A percentile compares a stretch with the other conserved stretches of the same genome.
These are phyloP conservation scores for Arxiozyma slooffiae DNA, from an alignment of 1,139 yeast genomes.

Conservation along the genomic window DNA sequence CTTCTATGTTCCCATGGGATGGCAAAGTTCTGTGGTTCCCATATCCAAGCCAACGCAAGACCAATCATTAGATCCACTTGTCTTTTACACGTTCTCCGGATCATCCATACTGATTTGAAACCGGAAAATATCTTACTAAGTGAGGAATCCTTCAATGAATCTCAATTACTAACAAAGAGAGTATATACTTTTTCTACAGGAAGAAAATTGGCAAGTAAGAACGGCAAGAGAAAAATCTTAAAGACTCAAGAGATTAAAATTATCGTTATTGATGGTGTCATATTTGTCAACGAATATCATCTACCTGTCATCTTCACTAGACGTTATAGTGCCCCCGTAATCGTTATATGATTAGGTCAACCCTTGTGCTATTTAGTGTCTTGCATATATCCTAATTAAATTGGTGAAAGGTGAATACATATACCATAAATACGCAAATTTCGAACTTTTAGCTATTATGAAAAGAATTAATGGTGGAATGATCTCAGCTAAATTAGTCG, in stretches of 20 bases:
- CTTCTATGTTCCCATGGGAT: conserved; percentile 71
- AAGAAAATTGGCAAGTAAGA: conserved; percentile 30
- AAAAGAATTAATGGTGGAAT: conserved; percentile 48
- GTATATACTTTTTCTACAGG: conserved; percentile 22
- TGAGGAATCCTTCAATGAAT: conserved; percentile 40
- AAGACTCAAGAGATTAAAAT: conserved; percentile 74
- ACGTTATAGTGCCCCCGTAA: conserved; percentile 96
- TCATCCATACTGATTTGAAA: conserved; percentile 86
- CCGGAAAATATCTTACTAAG: conserved; percentile 87
- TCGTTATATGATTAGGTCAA: conserved; percentile 87
- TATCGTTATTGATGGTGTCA: conserved; percentile 94
- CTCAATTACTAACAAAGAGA: conserved; percentile 17
- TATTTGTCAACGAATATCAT: conserved; percentile 90
- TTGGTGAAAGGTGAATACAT: conserved; percentile 90
- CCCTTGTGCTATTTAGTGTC: conserved; percentile 94
- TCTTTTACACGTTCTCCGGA: conserved; percentile 76
- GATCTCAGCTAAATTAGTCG: conserved; percentile 25
- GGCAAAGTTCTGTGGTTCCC: conserved; percentile 67
- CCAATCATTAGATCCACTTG: conserved; percentile 82
- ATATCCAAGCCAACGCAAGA: conserved; percentile 78
- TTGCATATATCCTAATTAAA: conserved; percentile 90
- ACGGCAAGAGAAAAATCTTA: conserved; percentile 41
- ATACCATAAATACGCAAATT: conserved; percentile 88
- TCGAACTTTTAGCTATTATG: conserved; percentile 93
- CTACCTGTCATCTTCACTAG: conserved; percentile 86